Conservation (phyloP, 2,329 filamentous ascomycete genomes). For the Botrytis byssoidea region DNA sequence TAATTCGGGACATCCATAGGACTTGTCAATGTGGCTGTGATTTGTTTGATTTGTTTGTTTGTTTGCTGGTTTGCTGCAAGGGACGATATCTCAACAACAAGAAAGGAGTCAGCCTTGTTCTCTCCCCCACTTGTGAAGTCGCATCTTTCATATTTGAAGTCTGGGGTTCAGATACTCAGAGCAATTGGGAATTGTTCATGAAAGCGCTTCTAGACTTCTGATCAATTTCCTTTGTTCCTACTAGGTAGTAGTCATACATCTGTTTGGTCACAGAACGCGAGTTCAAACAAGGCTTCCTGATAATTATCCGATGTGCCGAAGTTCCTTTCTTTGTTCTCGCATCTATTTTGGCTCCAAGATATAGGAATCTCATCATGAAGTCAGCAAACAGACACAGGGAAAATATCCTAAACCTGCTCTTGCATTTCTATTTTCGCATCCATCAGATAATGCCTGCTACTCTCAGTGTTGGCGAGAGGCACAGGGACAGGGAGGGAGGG, state of each 20-base stretch:
- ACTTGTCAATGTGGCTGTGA: not conserved
- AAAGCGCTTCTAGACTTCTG: not conserved
- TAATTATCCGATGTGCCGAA: not conserved
- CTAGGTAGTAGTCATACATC: not conserved
- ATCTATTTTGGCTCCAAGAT: not conserved
- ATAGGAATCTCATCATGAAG: not conserved
- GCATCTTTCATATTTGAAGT: not conserved
- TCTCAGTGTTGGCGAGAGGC: not conserved
- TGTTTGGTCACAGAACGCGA: too few relatives aligned
- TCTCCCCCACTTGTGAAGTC: slow-evolving; percentile 5
- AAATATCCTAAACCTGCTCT: not conserved
- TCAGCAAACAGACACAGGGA: not conserved
- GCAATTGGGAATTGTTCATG: not conserved
- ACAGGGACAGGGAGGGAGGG: too few relatives aligned
- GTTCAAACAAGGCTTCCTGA: not conserved
- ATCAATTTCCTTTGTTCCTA: not conserved
- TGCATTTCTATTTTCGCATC: not conserved
- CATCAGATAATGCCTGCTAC: not conserved
- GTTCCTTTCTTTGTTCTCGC: not conserved
- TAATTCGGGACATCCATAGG: not conserved
- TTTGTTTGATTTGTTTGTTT: not conserved
- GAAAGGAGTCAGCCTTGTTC: not conserved
- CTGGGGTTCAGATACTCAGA: not conserved
- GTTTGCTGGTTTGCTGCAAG: not conserved
- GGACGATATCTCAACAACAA: not conserved